These are phyloP conservation scores for Coriolopsis trogii DNA, from an alignment of 1,284 basidiomycete species.

Conservation along the genomic window DNA sequence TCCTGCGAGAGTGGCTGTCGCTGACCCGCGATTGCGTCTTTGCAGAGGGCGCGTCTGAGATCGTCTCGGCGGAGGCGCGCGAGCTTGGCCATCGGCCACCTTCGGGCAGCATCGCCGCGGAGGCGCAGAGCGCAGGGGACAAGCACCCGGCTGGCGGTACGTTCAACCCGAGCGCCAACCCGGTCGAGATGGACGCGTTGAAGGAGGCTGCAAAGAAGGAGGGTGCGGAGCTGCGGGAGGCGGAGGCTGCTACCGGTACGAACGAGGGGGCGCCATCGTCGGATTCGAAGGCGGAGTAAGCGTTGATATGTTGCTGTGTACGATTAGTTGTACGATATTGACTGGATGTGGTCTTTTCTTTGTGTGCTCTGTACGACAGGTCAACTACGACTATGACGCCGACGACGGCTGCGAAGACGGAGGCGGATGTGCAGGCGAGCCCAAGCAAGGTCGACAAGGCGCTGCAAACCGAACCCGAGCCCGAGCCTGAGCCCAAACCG, in stretches of 20 bases:
- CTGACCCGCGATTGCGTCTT: too few species aligned
- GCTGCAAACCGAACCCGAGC: slow-evolving; percentile 6
- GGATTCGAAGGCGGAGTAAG: slow-evolving; percentile 13
- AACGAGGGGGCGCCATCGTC: too few species aligned
- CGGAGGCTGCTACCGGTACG: too few species aligned
- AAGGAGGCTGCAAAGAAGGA: slow-evolving; percentile 19
- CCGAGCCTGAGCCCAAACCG: slow-evolving; percentile 9
- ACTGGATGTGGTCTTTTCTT: neutral
- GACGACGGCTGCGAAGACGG: neutral
- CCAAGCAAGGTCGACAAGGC: slow-evolving; percentile 5
- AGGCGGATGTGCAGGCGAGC: neutral
- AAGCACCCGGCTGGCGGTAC: slow-evolving; percentile 28
- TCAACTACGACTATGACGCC: neutral
- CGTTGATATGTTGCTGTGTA: neutral
- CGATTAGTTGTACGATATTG: slow-evolving; percentile 8
- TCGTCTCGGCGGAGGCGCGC: slow-evolving; percentile 27
- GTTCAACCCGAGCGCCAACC: slow-evolving; percentile 12
- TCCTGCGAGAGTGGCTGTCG: neutral
- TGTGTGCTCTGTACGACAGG: neutral
- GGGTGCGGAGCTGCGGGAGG: slow-evolving; percentile 14
- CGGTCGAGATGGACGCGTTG: slow-evolving; percentile 15
- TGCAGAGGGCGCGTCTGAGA: slow-evolving; percentile 25
- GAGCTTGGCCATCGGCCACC: slow-evolving; percentile 37
- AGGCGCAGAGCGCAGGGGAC: slow-evolving; percentile 35
- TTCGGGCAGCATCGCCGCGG: slow-evolving; percentile 34